phyloP scores from a whole-genome alignment of 495 filamentous ascomycete genomes.

The Apodospora peruviana region DNA sequence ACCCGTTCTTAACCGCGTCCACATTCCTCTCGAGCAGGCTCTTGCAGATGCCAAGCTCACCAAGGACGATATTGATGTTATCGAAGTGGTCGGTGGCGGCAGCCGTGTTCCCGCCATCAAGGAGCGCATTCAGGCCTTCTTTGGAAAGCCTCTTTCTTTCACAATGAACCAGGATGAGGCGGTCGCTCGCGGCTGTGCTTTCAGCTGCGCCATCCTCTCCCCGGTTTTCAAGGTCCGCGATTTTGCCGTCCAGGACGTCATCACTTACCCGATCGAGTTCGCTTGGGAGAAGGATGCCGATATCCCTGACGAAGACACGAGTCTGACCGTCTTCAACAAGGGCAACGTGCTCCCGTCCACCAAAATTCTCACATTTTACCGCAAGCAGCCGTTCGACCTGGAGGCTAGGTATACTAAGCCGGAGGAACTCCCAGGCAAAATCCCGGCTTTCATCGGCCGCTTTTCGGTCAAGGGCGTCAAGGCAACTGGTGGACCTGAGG shows the following conservation, averaged over 20 bases:
- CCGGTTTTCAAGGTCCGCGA: constrained; percentile 98
- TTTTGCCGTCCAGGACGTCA: constrained; percentile 94
- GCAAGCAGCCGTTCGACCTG: constrained; percentile 94
- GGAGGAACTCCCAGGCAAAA: constrained; percentile 83
- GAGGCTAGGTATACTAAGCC: constrained; percentile 91
- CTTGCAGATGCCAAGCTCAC: constrained; percentile 86
- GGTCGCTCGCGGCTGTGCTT: constrained; percentile 91
- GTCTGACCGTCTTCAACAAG: constrained; percentile 93
- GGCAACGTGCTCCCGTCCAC: constrained; percentile 97
- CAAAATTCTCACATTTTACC: constrained; percentile 99
- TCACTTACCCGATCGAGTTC: constrained; percentile 98
- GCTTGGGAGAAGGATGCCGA: constrained; percentile 98
- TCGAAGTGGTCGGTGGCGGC: constrained; percentile 93
- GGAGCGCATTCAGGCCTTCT: constrained; percentile 82
- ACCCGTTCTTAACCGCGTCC: constrained; percentile 72
- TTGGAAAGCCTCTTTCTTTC: constrained; percentile 87
- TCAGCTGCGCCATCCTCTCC: constrained; percentile 96
- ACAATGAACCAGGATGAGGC: constrained; percentile 98
- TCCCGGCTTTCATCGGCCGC: constrained; percentile 88
- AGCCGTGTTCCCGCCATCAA: constrained; percentile 94
- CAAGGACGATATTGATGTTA: constrained; percentile 83
- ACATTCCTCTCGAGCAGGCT: constrained; percentile 76
- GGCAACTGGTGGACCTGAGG: constrained; percentile 70
- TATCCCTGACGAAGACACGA: constrained; percentile 98
- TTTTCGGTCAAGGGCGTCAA: constrained; percentile 93